Percentiles rank a stretch among this genome's conserved stretches.
These are phyloP conservation scores for Plasmodium gaboni DNA, from an alignment of 169 alveolate genomes.

Conservation along the genomic window DNA sequence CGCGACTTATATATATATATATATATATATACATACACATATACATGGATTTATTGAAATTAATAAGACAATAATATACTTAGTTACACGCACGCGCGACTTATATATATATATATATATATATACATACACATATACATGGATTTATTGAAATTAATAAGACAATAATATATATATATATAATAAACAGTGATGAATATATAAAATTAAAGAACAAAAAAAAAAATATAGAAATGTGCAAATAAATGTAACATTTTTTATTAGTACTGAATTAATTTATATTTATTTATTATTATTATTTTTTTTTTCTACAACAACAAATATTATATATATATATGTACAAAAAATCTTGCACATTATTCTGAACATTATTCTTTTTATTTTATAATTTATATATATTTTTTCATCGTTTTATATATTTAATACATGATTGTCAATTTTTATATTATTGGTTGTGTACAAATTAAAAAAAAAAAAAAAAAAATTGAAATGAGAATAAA, in stretches of 20 bases:
- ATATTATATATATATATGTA: constrained; percentile 5
- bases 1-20: constrained; percentile 31
- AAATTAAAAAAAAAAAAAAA: constrained; percentile 22
- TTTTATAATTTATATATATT: background rate
- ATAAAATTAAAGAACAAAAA: constrained; percentile 1
- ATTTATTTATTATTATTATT: constrained; percentile 12
- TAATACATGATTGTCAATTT: constrained; percentile 33
- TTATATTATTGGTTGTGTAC: constrained; percentile 61
- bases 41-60: too few relatives aligned
- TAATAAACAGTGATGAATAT: constrained; percentile 11
- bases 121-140: too few relatives aligned
- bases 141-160: too few relatives aligned
- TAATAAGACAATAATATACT: background rate
- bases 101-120: constrained; percentile 15
- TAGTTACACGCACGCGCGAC: constrained; percentile 66
- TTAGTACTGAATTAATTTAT: constrained; percentile 23
- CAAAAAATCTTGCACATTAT: constrained; percentile 17
- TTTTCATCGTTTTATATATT: too few relatives aligned
- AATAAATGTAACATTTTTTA: constrained; percentile 1
- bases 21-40: too few relatives aligned
- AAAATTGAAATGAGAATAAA: constrained; percentile 4
- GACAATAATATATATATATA: background rate
- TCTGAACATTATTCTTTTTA: constrained; percentile 14
- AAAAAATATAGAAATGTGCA: constrained; percentile 2
- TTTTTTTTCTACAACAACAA: constrained; percentile 11